phyloP scores from a whole-genome alignment of 2,329 filamentous ascomycete genomes.

The Alternaria triticimaculans region DNA sequence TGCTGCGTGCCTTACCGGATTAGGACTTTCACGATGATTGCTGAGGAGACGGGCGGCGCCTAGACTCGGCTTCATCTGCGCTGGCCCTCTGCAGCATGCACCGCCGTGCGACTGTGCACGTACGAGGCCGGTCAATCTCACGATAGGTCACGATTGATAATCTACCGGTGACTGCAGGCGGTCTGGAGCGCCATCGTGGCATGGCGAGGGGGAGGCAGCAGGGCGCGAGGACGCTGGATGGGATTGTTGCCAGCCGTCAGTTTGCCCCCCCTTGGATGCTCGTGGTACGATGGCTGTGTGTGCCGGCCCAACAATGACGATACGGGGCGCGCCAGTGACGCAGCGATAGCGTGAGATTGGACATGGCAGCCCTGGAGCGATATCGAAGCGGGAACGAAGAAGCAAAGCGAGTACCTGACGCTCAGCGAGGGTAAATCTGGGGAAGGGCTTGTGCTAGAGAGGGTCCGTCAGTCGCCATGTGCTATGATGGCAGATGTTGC shows the following conservation, averaged over 20 bases:
- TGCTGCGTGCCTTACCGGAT: conserved; percentile 34
- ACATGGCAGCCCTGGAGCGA: neutral
- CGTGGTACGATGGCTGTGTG: neutral
- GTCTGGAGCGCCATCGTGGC: conserved; percentile 3
- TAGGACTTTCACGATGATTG: conserved; percentile 45
- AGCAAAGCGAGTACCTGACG: conserved; percentile 21
- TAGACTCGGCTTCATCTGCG: conserved; percentile 30
- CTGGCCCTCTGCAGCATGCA: conserved; percentile 16
- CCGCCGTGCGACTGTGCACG: conserved; percentile 13
- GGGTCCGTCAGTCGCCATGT: conserved; percentile 6
- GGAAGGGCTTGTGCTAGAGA: conserved; percentile 27
- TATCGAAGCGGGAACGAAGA: conserved; percentile 32
- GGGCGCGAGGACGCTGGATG: neutral
- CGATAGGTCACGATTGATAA: conserved; percentile 18
- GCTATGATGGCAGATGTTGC: conserved; percentile 9
- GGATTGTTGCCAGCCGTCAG: neutral
- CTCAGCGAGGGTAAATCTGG: conserved; percentile 33
- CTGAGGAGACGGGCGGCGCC: conserved; percentile 28
- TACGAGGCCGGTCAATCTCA: conserved; percentile 19
- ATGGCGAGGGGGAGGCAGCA: neutral
- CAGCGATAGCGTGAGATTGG: conserved; percentile 3
- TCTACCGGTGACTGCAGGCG: conserved; percentile 15
- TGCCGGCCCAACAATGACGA: conserved; percentile 5
- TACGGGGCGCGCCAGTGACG: conserved; percentile 1
- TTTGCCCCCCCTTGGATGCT: neutral